phyloP scores from a whole-genome alignment of 2,329 filamentous ascomycete species.

The Phyllosticta capitalensis region DNA sequence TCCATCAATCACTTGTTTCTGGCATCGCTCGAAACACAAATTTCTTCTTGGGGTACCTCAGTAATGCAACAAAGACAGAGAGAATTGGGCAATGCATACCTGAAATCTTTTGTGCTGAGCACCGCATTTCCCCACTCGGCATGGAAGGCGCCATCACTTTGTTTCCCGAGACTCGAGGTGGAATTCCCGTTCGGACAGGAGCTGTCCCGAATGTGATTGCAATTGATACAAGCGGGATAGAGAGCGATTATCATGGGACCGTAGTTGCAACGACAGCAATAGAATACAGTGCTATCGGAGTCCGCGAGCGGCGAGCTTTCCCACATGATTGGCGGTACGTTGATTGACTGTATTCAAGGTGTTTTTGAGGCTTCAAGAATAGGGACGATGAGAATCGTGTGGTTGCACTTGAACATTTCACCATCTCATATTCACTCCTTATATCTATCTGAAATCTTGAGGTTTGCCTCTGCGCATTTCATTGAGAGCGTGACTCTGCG shows the following conservation, averaged over 20 bases:
- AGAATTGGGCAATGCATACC: too few species aligned
- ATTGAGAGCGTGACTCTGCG: background rate
- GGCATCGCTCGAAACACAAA: too few species aligned
- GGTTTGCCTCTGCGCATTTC: background rate
- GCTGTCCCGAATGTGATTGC: background rate
- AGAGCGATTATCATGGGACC: background rate
- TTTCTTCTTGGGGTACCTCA: too few species aligned
- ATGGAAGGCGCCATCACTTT: too few species aligned
- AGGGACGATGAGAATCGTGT: background rate
- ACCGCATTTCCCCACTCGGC: too few species aligned
- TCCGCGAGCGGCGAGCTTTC: background rate
- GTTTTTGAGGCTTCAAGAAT: background rate
- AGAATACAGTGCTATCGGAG: background rate
- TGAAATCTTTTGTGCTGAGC: too few species aligned
- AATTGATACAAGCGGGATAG: background rate
- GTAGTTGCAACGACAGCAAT: background rate
- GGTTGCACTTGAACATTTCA: background rate
- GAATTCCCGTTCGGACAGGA: background rate
- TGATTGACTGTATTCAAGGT: background rate
- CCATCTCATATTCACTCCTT: background rate
- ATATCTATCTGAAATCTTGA: background rate
- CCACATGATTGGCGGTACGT: background rate
- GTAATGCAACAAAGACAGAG: too few species aligned
- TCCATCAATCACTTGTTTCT: too few species aligned
- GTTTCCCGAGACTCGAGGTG: background rate